phyloP scores from a whole-genome alignment of 2,329 filamentous ascomycete genomes.

The Aspergillus sergii region DNA sequence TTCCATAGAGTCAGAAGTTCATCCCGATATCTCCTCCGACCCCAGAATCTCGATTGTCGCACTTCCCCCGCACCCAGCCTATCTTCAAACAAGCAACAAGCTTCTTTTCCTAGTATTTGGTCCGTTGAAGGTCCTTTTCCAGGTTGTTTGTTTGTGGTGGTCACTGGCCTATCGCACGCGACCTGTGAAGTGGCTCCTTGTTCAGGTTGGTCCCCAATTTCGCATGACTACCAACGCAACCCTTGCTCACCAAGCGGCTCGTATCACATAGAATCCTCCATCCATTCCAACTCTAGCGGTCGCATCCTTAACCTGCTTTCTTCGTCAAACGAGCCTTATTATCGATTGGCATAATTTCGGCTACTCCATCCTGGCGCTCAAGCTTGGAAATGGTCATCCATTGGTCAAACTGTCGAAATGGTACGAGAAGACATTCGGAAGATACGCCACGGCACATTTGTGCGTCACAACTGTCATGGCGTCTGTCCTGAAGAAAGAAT shows the following conservation, averaged over 20 bases:
- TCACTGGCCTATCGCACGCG: conserved; percentile 73
- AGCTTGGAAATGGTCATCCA: conserved; percentile 65
- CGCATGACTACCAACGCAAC: background rate
- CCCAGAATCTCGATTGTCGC: conserved; percentile 71
- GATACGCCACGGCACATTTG: conserved; percentile 72
- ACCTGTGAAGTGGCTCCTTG: conserved; percentile 81
- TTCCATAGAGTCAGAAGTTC: conserved; percentile 70
- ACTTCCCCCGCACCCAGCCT: conserved; percentile 66
- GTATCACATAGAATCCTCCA: conserved; percentile 75
- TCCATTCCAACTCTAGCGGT: conserved; percentile 88
- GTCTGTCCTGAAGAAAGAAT: conserved; percentile 68
- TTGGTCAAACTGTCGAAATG: conserved; percentile 75
- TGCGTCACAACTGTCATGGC: conserved; percentile 91
- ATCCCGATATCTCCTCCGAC: conserved; percentile 73
- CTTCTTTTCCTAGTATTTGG: conserved; percentile 77
- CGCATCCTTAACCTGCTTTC: conserved; percentile 69
- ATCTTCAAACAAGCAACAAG: conserved; percentile 67
- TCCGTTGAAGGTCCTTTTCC: conserved; percentile 83
- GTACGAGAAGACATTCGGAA: conserved; percentile 76
- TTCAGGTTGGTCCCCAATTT: conserved; percentile 62
- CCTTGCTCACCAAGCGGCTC: background rate
- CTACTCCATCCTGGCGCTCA: conserved; percentile 82
- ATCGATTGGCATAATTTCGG: conserved; percentile 99
- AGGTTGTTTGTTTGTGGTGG: conserved; percentile 70
- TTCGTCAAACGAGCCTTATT: conserved; percentile 79